Evolutionary conservation across 2,329 filamentous ascomycete genomes (phyloP), one percentile per base, ranked within the genome.

Genomic region (Colletotrichum liriopes): DNA sequence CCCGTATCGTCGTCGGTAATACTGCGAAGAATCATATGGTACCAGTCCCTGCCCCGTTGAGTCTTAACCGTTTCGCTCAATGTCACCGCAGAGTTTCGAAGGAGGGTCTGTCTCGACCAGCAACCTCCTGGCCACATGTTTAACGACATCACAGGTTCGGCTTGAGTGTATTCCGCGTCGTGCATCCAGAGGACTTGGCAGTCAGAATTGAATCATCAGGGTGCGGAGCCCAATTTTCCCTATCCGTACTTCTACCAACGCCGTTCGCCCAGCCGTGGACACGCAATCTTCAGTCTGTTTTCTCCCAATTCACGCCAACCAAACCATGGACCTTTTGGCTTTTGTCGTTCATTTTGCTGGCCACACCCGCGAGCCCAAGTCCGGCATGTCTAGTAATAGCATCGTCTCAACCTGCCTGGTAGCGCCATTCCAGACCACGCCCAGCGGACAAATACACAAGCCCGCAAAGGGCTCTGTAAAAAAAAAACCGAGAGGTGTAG

Each of bases 221-320:
- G n/a, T n/a, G 35, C 37, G 5, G 23, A 6, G 55, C 55, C 55
- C 9, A 12, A 5, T 5, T 3, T 26, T 23, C 4, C 20, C 29
- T 6, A 26, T 51, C 23, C 11, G 23, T 49, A 20, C 32, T 26
- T 39, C 20, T 5, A 62, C 45, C 60, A 63, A 63, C 47, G 47
- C 60, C 45, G 35, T 63, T 52, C 60, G 47, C 60, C 60, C n/a
- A 26, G 9, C 52, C 16, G 14, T 26, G n/a, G 60, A 35, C 41
- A 29, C 41, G 12, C 29, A 39, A 16, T 56, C 11, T 23, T 16
- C 52, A 23, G 5, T 35, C 11, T 56, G 11, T 23, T 56, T n/a
- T 23, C 23, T 37, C 32, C 52, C 52, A 4, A 23, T 14, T 43
- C 47, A 39, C 29, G 23, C 23, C 32, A 37, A 49, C 39, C 45